Base-by-base conservation (phyloP, 2,329 filamentous ascomycete species). In the Paecilomyces niveus region DNA sequence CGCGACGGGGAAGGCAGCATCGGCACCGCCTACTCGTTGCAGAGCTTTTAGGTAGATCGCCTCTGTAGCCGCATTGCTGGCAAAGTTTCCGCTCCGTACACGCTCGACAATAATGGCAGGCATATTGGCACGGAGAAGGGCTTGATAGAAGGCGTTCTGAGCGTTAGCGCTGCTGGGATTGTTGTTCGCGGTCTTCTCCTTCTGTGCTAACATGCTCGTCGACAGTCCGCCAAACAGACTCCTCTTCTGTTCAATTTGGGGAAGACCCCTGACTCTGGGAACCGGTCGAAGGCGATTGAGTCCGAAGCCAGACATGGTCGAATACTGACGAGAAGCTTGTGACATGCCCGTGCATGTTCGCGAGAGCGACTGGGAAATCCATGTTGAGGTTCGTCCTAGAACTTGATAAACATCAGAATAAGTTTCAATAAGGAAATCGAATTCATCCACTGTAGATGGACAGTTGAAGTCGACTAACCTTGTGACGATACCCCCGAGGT, bases 121-220 rank as follows among this genome's bases (percentile, higher is more conserved):
- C 89, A 97, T 92, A 69, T 95, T 94, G 55, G 93, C 92, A 70
- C 89, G 89, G 57, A 97, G 81, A 13, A 99, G 84, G 53, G 92
- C 88, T 71, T 93, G 89, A 72, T 99, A 99, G 73, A 99, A 97
- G 15, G 90, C 88, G 72, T 93, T 94, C 73, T 99, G 94, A 21
- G 92, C 87, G 51, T 89, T 89, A 29, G 92, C 88, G 73, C 91
- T 97, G 60, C 81, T 84, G 1, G 94, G 91, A 68, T 96, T 96
- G 74, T 91, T 89, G 76, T 97, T 99, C 39, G 94, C 95, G 24
- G 89, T 89, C 72, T 92, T 89, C 76, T 99, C 94, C 65, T 92
- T 83, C 64, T 90, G 89, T 33, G 92, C 91, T 33, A 99, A 84
- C 58, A 93, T 74, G 63, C 81, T 84, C 55, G 80, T 79, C 57